Conservation (phyloP, 2,329 filamentous ascomycete species). For the Aspergillus tamarii region DNA sequence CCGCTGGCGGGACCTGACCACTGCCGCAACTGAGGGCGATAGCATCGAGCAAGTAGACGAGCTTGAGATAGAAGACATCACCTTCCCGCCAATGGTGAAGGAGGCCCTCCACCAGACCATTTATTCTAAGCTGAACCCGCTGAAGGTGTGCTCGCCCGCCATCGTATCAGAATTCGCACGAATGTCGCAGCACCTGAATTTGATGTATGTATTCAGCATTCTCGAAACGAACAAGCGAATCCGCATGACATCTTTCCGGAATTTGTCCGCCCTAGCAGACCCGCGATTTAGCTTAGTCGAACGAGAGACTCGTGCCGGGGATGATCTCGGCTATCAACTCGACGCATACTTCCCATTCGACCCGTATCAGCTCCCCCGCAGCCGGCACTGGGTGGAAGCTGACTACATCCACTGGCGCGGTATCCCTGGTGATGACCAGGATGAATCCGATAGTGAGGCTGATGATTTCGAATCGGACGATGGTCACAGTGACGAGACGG, state of each 20-base stretch:
- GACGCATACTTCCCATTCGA: conserved; percentile 98
- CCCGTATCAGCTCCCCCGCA: conserved; percentile 86
- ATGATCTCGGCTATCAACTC: conserved; percentile 80
- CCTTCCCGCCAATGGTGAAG: conserved; percentile 75
- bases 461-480: conserved; percentile 37
- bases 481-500: conserved; percentile 46
- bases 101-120: conserved; percentile 77
- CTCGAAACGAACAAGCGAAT: conserved; percentile 92
- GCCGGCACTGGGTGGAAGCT: conserved; percentile 82
- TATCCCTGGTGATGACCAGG: conserved; percentile 67
- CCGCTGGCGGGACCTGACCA: conserved; percentile 86
- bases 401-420: conserved; percentile 83
- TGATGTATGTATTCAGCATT: conserved; percentile 86
- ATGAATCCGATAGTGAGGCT: conserved; percentile 50
- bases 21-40: conserved; percentile 58
- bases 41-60: conserved; percentile 59
- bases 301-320: conserved; percentile 61
- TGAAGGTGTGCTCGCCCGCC: conserved; percentile 88
- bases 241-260: conserved; percentile 70
- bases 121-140: conserved; percentile 85
- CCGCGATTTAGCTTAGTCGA: conserved; percentile 48
- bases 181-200: conserved; percentile 79
- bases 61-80: conserved; percentile 68
- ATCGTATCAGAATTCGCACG: conserved; percentile 93
- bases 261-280: conserved; percentile 40